phyloP scores from a whole-genome alignment of 805 yeast genomes.

The Hemisphaericaspora nanyangensis region DNA sequence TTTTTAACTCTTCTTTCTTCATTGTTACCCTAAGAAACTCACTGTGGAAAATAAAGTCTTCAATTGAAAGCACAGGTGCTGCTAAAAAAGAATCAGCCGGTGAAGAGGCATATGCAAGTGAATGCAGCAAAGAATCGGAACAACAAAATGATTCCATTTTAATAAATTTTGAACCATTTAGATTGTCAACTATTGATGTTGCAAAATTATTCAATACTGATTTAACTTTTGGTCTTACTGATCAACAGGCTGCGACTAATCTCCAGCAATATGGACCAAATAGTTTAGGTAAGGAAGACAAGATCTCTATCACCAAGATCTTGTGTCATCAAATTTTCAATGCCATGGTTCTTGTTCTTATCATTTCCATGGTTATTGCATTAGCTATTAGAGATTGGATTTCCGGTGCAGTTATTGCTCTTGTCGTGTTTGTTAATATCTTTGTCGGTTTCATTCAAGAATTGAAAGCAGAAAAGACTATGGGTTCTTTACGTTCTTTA shows the following conservation, averaged over 20 bases:
- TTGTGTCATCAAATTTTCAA: slow-evolving; percentile 65
- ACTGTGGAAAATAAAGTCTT: slow-evolving; percentile 10
- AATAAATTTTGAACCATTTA: slow-evolving; percentile 12
- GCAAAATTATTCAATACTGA: slow-evolving; percentile 13
- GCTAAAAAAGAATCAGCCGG: background rate
- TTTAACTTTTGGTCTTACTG: slow-evolving; percentile 17
- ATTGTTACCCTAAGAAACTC: background rate
- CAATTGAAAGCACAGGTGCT: background rate
- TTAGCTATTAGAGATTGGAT: slow-evolving; percentile 75
- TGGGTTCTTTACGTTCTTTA: slow-evolving; percentile 66
- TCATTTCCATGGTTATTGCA: slow-evolving; percentile 67
- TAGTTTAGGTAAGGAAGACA: slow-evolving; percentile 55
- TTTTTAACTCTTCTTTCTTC: no score
- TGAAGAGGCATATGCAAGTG: no score
- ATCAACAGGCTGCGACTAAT: slow-evolving; percentile 13
- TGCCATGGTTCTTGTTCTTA: slow-evolving; percentile 73
- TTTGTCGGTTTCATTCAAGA: slow-evolving; percentile 69
- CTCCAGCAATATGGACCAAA: slow-evolving; percentile 51
- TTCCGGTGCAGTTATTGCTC: slow-evolving; percentile 76
- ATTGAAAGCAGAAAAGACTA: slow-evolving; percentile 70
- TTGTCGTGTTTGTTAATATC: slow-evolving; percentile 61
- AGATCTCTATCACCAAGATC: slow-evolving; percentile 51
- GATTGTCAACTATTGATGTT: slow-evolving; percentile 14
- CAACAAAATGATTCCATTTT: no score
- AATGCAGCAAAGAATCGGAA: background rate